Percentiles rank a stretch among this genome's conserved stretches.
phyloP scores from a whole-genome alignment of 768 basidiomycete genomes.

The Tephrocybe rancida region DNA sequence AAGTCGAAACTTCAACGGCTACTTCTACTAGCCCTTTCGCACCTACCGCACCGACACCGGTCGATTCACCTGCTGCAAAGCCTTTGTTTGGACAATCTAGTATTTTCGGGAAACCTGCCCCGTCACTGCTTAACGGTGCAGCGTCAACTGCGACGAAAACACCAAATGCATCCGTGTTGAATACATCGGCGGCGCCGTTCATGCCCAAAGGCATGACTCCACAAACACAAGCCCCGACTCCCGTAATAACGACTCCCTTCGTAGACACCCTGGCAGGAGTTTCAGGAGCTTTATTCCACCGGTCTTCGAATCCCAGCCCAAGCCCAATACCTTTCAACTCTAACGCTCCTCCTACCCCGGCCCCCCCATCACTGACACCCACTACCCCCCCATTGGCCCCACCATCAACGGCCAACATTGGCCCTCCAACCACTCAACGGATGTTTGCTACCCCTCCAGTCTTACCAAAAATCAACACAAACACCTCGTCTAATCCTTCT shows the following conservation, averaged over 20 bases:
- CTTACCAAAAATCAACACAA: slow-evolving; percentile 25
- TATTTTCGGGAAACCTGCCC: background rate
- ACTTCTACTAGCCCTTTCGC: background rate
- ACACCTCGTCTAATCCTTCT: slow-evolving; percentile 13
- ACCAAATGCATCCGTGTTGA: slow-evolving; percentile 3
- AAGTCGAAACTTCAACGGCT: background rate
- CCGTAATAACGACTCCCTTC: background rate
- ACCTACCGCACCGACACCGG: slow-evolving; percentile 15
- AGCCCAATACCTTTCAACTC: slow-evolving; percentile 10
- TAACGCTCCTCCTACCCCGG: slow-evolving; percentile 15
- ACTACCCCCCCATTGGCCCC: background rate
- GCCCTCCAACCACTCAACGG: slow-evolving; percentile 17
- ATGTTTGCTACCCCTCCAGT: slow-evolving; percentile 20
- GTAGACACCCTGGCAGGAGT: background rate
- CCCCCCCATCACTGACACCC: slow-evolving; percentile 15
- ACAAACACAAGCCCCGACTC: slow-evolving; percentile 6
- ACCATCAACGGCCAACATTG: slow-evolving; percentile 5
- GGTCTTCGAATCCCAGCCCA: slow-evolving; percentile 18
- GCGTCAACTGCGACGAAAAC: background rate
- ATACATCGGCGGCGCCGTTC: slow-evolving; percentile 27
- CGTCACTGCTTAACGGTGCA: background rate
- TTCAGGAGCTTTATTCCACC: slow-evolving; percentile 1
- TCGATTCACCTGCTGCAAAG: background rate
- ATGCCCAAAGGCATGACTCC: slow-evolving; percentile 12
- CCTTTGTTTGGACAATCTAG: background rate